Conservation (phyloP, 257 asterid species). For the Penstemon barbatus region DNA sequence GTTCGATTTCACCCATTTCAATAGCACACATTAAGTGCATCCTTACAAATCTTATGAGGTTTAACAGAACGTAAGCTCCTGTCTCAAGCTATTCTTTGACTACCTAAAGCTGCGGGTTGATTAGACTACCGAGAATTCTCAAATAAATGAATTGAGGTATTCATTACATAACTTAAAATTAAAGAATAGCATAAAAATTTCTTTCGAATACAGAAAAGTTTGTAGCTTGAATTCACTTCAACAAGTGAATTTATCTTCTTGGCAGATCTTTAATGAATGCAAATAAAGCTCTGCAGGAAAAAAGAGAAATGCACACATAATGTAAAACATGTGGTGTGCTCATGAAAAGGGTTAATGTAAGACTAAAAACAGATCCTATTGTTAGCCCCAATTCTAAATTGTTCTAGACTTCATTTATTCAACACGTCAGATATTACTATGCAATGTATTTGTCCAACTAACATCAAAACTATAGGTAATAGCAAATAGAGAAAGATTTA, state of each 20-base stretch:
- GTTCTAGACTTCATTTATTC: neutral
- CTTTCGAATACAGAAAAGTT: slow-evolving; percentile 29
- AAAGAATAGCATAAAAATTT: slow-evolving; percentile 17
- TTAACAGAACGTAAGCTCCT: slow-evolving; percentile 8
- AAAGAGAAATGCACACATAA: slow-evolving; percentile 35
- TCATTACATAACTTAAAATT: slow-evolving; percentile 17
- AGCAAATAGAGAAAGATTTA: neutral
- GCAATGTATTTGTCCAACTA: neutral
- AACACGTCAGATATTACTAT: neutral
- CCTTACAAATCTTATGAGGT: slow-evolving; percentile 15
- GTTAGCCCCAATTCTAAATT: slow-evolving; percentile 2
- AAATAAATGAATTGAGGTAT: slow-evolving; percentile 10
- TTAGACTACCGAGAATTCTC: slow-evolving; percentile 27
- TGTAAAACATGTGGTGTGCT: slow-evolving; percentile 33
- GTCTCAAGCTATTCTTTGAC: slow-evolving; percentile 30
- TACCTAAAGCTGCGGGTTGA: slow-evolving; percentile 33
- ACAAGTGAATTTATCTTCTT: slow-evolving; percentile 60
- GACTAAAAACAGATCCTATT: slow-evolving; percentile 15
- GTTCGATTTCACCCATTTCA: neutral
- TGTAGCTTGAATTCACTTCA: slow-evolving; percentile 44
- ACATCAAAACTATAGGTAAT: neutral
- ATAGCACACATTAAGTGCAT: slow-evolving; percentile 25
- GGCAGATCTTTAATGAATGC: slow-evolving; percentile 56
- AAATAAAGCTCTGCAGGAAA: slow-evolving; percentile 59
- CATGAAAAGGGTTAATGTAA: slow-evolving; percentile 25